Percentiles rank a stretch among this genome's conserved stretches.
phyloP scores from a whole-genome alignment of 179 eudicot genomes.

The Heliamphora pulchella region DNA sequence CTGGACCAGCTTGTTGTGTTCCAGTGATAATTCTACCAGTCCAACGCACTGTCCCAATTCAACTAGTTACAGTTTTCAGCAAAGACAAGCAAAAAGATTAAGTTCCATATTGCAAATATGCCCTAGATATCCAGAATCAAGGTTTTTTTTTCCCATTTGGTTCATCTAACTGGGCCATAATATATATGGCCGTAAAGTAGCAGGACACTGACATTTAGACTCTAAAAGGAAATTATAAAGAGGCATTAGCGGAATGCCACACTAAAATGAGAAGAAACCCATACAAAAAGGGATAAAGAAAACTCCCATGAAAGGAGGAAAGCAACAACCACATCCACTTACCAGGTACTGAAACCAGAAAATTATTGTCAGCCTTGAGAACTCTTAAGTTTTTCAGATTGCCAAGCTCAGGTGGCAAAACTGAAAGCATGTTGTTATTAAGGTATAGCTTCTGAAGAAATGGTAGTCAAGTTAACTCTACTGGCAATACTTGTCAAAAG shows the following conservation, averaged over 20 bases:
- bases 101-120: conserved; percentile 8
- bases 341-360: conserved; percentile 93
- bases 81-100: conserved; percentile 14
- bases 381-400: conserved; percentile 79
- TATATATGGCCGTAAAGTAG: neutral
- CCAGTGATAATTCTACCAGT: conserved; percentile 88
- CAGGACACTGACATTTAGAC: neutral
- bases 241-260: no score
- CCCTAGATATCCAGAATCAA: neutral
- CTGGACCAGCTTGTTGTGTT: conserved; percentile 93
- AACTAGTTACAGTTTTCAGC: conserved; percentile 43
- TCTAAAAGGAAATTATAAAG: no score
- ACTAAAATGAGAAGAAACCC: no score
- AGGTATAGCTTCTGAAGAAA: conserved; percentile 85
- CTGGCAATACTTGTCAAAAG: conserved; percentile 62
- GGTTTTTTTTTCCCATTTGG: neutral
- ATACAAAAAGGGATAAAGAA: no score
- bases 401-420: conserved; percentile 88
- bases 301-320: no score
- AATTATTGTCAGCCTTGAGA: conserved; percentile 72
- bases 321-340: conserved; percentile 14
- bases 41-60: conserved; percentile 91
- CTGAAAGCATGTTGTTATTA: conserved; percentile 69
- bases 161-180: neutral
- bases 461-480: conserved; percentile 77